Conservation (phyloP, 805 yeast species). For the Phaffomyces antillensis region DNA sequence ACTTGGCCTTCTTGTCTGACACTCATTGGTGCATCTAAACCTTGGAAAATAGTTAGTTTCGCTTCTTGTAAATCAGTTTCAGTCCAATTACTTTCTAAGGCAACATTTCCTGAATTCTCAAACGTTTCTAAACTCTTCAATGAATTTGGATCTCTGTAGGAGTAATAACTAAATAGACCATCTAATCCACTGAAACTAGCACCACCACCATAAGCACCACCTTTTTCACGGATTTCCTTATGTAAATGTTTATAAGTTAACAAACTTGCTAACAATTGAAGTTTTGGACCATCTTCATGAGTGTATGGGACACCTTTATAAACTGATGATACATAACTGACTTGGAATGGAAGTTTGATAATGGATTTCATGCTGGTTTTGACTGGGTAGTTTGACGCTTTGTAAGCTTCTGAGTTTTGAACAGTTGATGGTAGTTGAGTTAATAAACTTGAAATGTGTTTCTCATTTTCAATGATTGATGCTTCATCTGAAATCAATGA, state of each 20-base stretch:
- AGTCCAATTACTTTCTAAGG: conserved; percentile 44
- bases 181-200: conserved; percentile 74
- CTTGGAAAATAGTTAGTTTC: conserved; percentile 84
- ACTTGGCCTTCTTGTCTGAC: conserved; percentile 71
- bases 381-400: conserved; percentile 13
- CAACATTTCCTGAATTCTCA: conserved; percentile 42
- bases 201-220: conserved; percentile 99
- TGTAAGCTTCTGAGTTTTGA: conserved; percentile 3
- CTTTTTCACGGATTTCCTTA: conserved; percentile 85
- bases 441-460: conserved; percentile 25
- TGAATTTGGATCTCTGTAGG: conserved; percentile 93
- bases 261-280: conserved; percentile 76
- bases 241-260: conserved; percentile 80
- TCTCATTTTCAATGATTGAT: conserved; percentile 22
- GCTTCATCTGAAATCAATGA: conserved; percentile 54
- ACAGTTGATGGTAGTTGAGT: conserved; percentile 19
- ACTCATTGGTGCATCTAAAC: conserved; percentile 83
- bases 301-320: conserved; percentile 59
- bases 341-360: conserved; percentile 79
- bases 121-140: conserved; percentile 58
- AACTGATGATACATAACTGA: conserved; percentile 71
- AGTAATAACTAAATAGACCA: conserved; percentile 75
- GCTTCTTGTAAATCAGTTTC: conserved; percentile 76
- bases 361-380: conserved; percentile 31
- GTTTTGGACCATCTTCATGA: conserved; percentile 72